Evolutionary conservation across 306 rosid genomes (phyloP), one percentile per base, ranked within the genome.

Genomic region (Casuarina equisetifolia): DNA sequence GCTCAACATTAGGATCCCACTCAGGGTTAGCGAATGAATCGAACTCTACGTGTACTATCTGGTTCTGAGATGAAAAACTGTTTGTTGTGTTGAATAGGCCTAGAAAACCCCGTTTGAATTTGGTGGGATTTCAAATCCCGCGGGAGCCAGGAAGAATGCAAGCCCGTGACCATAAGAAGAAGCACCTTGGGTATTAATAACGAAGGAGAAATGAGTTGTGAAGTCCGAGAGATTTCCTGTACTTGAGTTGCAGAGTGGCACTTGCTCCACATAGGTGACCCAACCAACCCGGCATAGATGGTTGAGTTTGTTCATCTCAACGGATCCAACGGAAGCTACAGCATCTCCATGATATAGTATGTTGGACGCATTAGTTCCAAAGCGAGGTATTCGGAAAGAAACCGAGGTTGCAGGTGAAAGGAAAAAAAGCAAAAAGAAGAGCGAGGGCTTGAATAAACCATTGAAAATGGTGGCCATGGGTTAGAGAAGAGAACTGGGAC

Each of bases 21-120:
- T 78, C 85, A 55, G 78, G 3, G 50, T 87, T 80, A 44, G 7
- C 45, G 0, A 4, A 80, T 4, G 91, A 74, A 15, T 84, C 91
- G 73, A 84, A 82, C 7, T 84, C 91, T 10, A 87, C 85, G 0
- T 79, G 80, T 6, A 83, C 84, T 25, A 88, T 64, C 44, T 81
- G 81, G 38, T 11, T 43, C 4, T 9, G 64, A 50, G 40, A 5
- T 61, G 68, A 61, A 61, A 32, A 3, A 13, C 0, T 0, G 68
- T 42, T 61, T 61, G 67, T 10, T 2, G 70, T 54, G 53, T 77
- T 77, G 12, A 13, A 77, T 32, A 77, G 69, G 42, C 45, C 69
- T 62, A 76, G n/a, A 68, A 53, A 53, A 1, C 35, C 7, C 53
- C 43, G 6, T 25, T 12, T 10, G 73, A 64, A 50, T 76, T 76